These are phyloP conservation scores for Pyracantha coccinea DNA, from an alignment of 331 rosid species.

Conservation along the genomic window DNA sequence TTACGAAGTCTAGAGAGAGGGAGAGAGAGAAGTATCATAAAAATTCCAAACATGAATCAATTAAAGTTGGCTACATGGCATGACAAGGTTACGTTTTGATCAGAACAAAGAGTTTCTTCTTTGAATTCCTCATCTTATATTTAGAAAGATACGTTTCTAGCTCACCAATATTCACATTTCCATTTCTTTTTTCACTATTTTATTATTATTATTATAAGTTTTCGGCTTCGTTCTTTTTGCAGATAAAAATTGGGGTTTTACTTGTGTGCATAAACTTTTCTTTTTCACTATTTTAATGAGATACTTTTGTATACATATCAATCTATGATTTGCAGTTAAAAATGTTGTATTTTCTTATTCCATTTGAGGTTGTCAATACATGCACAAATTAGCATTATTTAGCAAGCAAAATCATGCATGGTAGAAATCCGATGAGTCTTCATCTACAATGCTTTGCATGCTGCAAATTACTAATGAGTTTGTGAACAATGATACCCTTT, in stretches of 20 bases:
- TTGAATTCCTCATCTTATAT: neutral
- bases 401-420: neutral
- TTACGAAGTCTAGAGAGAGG: neutral
- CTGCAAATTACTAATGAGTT: neutral
- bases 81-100: neutral
- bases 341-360: too few relatives aligned
- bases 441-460: neutral
- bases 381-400: neutral
- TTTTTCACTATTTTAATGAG: too few relatives aligned
- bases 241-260: neutral
- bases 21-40: neutral
- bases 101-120: neutral
- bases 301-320: too few relatives aligned
- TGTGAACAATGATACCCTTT: neutral
- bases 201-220: neutral
- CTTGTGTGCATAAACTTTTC: neutral
- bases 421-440: neutral
- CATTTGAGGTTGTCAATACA: neutral
- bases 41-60: constrained; percentile 36
- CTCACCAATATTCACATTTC: neutral
- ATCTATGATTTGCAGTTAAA: neutral
- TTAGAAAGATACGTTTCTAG: neutral
- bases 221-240: too few relatives aligned
- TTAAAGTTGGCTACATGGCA: neutral
- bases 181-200: too few relatives aligned